Evolutionary conservation across 306 rosid species (phyloP).

Genomic region (Corylus heterophylla): DNA sequence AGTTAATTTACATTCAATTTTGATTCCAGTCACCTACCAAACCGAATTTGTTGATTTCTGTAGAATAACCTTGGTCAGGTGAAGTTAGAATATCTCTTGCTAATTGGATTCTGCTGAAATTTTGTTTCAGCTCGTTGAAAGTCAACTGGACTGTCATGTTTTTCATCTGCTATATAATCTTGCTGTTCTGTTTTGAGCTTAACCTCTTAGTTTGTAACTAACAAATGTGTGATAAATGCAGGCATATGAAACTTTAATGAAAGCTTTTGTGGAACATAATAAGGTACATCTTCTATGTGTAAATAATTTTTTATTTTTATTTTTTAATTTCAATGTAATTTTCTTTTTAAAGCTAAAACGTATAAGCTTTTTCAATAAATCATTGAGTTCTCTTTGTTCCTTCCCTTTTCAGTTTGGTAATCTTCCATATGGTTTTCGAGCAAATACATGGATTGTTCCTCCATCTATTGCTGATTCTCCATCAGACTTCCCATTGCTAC

Average conservation of each 20-base stretch:
- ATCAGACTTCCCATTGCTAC: constrained; percentile 57
- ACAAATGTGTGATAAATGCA: constrained; percentile 39
- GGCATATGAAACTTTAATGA: constrained; percentile 83
- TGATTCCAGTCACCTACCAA: neutral
- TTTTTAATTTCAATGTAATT: neutral
- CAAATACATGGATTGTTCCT: constrained; percentile 95
- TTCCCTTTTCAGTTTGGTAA: constrained; percentile 74
- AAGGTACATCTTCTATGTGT: constrained; percentile 53
- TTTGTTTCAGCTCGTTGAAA: neutral
- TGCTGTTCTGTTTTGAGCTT: neutral
- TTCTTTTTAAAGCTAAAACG: neutral
- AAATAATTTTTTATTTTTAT: neutral
- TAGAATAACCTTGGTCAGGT: neutral
- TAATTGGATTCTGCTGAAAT: neutral
- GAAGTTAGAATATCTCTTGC: neutral
- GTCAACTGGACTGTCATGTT: neutral
- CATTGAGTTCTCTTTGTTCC: neutral
- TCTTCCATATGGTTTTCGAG: constrained; percentile 92
- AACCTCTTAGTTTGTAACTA: neutral
- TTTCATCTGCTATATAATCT: neutral
- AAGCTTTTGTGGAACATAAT: constrained; percentile 83
- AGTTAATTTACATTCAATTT: neutral
- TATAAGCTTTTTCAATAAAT: constrained; percentile 10
- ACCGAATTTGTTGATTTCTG: neutral
- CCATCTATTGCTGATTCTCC: constrained; percentile 73